Evolutionary conservation across 176 grass and related monocot genomes (phyloP), one percentile per base, ranked within the genome.

Genomic region (Lolium rigidum): DNA sequence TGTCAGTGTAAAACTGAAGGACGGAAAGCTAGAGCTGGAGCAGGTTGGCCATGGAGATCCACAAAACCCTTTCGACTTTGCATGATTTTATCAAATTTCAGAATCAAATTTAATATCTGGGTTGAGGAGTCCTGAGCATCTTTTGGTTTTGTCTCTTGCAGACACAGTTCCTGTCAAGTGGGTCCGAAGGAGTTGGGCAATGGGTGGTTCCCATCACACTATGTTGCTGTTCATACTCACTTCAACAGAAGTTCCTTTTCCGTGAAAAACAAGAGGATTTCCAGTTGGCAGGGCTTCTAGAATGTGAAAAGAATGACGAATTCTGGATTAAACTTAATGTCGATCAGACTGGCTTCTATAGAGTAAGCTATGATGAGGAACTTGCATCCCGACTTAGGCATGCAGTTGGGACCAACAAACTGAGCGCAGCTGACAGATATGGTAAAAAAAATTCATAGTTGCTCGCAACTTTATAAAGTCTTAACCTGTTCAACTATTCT

Each of bases 251-350:
- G 37, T 95, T 98, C 74, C 86, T 98, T 66, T 85, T 98, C 65
- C 57, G 93, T 72, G 80, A 72, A 66, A 83, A 93, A 80, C 73
- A 86, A 85, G 82, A 86, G 49, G 94, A 90, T 68, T 87, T 92
- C 10, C 20, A 82, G 85, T 47, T 95, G 54, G 64, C 89, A 73
- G 82, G 83, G 61, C 78, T 94, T n/a, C 46, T 65, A 2, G 86
- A 77, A 55, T 79, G 86, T 59, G 51, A 84, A 86, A 86, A 75
- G 26, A 90, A 90, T 54, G 83, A 73, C 1, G 26, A 49, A 59
- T 86, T 90, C 69, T 98, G 95, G 95, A 86, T 98, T 59, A 98
- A 98, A 88, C 79, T 98, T 88, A 98, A 98, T 83, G 88, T 88
- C 14, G 81, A 98, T 51, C 93, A 98, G 92, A 87, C 93, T 43